A percentile compares a stretch with the other conserved stretches of the same genome.
phyloP scores from a whole-genome alignment of 768 basidiomycete genomes.

The Boletus insuetus region DNA sequence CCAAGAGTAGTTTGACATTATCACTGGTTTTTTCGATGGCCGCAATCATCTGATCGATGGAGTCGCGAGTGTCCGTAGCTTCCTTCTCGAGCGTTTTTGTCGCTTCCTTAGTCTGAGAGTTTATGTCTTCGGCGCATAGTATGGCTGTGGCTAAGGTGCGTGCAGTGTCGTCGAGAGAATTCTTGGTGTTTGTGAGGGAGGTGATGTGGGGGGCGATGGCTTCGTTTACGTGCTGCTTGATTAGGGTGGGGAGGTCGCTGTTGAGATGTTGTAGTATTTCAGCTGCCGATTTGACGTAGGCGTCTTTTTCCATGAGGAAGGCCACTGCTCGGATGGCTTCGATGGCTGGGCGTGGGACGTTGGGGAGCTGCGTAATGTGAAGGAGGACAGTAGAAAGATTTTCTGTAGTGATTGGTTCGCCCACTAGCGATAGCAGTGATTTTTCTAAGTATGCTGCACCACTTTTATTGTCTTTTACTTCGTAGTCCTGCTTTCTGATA shows the following conservation, averaged over 20 bases:
- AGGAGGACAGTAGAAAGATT: background rate
- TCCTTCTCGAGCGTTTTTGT: no score
- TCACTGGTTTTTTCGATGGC: no score
- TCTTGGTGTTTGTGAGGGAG: no score
- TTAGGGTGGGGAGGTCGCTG: accelerated
- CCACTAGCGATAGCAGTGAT: background rate
- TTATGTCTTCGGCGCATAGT: no score
- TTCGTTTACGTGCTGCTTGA: background rate
- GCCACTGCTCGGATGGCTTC: background rate
- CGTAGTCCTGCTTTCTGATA: background rate
- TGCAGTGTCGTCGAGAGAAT: no score
- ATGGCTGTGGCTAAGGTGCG: no score
- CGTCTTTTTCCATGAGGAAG: background rate
- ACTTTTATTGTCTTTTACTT: background rate
- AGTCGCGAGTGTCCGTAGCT: no score
- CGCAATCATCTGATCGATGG: no score
- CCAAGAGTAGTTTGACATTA: no score
- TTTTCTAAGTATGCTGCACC: background rate
- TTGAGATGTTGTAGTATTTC: accelerated
- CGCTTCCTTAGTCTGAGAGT: no score
- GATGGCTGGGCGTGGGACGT: background rate
- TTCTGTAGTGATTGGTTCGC: background rate
- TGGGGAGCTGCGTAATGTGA: background rate
- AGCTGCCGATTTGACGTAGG: accelerated
- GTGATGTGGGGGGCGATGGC: background rate